Evolutionary conservation across 2,329 filamentous ascomycete species (phyloP).

Genomic region (Pseudocercospora fijiensis): DNA sequence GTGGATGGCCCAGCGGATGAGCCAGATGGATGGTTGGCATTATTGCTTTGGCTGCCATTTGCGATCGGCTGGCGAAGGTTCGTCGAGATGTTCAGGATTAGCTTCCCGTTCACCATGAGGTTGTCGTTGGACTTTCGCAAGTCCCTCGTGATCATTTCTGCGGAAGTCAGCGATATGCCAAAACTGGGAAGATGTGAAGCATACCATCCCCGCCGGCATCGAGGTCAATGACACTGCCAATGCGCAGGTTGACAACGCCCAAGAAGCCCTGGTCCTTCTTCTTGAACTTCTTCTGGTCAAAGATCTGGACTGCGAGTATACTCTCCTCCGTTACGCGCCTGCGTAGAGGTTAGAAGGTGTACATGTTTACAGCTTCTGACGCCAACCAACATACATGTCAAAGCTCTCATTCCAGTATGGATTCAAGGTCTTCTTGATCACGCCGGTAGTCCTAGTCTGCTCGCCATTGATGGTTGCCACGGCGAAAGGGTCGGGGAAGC

Average conservation of each 20-base stretch:
- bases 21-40: constrained; percentile 44
- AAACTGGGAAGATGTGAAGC: constrained; percentile 33
- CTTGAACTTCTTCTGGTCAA: constrained; percentile 99
- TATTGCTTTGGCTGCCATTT: constrained; percentile 44
- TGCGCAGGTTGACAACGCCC: constrained; percentile 93
- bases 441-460: constrained; percentile 95
- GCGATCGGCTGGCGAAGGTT: constrained; percentile 74
- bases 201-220: constrained; percentile 86
- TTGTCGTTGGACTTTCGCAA: constrained; percentile 98
- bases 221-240: constrained; percentile 91
- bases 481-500: constrained; percentile 95
- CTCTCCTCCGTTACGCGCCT: constrained; percentile 92
- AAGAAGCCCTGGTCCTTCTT: constrained; percentile 99
- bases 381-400: constrained; percentile 71
- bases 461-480: constrained; percentile 96
- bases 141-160: constrained; percentile 95
- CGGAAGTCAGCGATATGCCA: constrained; percentile 25
- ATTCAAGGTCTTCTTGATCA: constrained; percentile 96
- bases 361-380: not conserved
- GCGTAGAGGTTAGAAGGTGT: constrained; percentile 22
- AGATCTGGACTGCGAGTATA: constrained; percentile 96
- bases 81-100: constrained; percentile 94
- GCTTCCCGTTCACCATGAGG: constrained; percentile 93
- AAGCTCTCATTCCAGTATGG: constrained; percentile 99
- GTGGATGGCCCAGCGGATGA: constrained; percentile 38